Conservation (phyloP, 768 basidiomycete species). For the Phaeotremella fagi region DNA sequence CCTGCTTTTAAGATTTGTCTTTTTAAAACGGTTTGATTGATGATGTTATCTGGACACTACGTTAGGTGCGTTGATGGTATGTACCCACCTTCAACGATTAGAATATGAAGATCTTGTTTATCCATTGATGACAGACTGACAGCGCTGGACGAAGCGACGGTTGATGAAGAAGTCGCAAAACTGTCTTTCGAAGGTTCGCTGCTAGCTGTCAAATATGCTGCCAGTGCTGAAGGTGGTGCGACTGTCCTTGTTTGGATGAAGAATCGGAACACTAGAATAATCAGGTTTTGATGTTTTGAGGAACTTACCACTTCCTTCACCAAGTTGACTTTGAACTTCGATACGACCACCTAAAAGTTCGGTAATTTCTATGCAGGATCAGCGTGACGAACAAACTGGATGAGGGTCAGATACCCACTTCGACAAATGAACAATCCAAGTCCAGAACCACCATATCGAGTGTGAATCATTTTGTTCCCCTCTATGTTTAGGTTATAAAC, state of each 20-base stretch:
- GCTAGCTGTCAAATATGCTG: constrained; percentile 6
- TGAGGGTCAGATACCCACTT: constrained; percentile 29
- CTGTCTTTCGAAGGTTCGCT: constrained; percentile 3
- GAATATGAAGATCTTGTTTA: constrained; percentile 4
- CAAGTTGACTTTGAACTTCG: constrained; percentile 40
- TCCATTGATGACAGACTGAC: constrained; percentile 8
- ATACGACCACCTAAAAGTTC: constrained; percentile 46
- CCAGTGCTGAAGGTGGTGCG: constrained; percentile 14
- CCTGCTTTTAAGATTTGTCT: constrained; percentile 44
- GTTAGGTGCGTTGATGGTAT: too few relatives aligned
- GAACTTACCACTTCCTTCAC: constrained; percentile 30
- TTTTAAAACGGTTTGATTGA: constrained; percentile 45
- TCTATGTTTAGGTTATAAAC: constrained; percentile 12
- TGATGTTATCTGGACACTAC: constrained; percentile 38
- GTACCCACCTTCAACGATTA: constrained; percentile 30
- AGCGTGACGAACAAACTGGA: neutral
- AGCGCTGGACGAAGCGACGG: constrained; percentile 1
- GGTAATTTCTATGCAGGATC: constrained; percentile 25
- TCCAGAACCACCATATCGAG: constrained; percentile 45
- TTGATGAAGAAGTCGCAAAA: constrained; percentile 4
- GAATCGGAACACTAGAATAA: constrained; percentile 34
- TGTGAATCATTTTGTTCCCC: constrained; percentile 41
- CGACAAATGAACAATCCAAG: constrained; percentile 45
- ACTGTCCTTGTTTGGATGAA: constrained; percentile 37
- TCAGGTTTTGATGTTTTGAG: neutral